Base-by-base conservation (phyloP, 768 basidiomycete species). In the Thelephora aurantiotincta region DNA sequence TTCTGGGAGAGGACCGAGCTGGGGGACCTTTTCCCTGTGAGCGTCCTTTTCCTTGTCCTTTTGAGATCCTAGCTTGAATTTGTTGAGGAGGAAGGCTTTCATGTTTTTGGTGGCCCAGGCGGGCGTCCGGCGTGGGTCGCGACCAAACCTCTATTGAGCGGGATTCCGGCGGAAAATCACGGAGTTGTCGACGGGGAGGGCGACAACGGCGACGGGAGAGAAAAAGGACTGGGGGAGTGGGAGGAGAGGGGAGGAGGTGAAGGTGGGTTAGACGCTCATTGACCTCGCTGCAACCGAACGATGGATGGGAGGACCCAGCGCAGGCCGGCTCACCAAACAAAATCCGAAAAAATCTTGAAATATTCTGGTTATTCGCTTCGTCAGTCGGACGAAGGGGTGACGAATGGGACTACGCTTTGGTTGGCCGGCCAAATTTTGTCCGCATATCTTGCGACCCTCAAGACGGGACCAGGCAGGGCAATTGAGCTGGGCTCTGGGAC, bases 361-460 rank as follows among this genome's bases (percentile, higher is more conserved):
- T 11, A 45, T 16, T 50, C 53, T 46, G 42, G 55, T 13, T 80
- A 84, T 52, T 50, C 54, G 18, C 70, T 86, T 45, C n/a, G 59
- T 2, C 82, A 85, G 65, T 66, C 59, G 38, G 67, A 75, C 60
- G 71, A 83, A 55, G 79, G 82, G 36, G 55, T 62, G 13, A 75
- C 80, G 20, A 90, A 84, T 50, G 89, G 89, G 14, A 89, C 86
- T 2, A 76, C 83, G 2, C 75, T 91, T 45, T 91, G 89, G 89
- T 77, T 90, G 46, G 78, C 77, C 36, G 83, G 78, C 0, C 88
- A 93, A 61, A 73, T 82, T 58, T 71, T 91, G 35, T 70, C 82
- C 14, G 56, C 69, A 38, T 86, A 78, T 57, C 68, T 88, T 30
- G 63, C 69, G 16, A 61, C 68, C 43, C 38, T 41, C 38, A 41